Evolutionary conservation across 257 asterid genomes (phyloP).

Genomic region (Jasminum sambac): DNA sequence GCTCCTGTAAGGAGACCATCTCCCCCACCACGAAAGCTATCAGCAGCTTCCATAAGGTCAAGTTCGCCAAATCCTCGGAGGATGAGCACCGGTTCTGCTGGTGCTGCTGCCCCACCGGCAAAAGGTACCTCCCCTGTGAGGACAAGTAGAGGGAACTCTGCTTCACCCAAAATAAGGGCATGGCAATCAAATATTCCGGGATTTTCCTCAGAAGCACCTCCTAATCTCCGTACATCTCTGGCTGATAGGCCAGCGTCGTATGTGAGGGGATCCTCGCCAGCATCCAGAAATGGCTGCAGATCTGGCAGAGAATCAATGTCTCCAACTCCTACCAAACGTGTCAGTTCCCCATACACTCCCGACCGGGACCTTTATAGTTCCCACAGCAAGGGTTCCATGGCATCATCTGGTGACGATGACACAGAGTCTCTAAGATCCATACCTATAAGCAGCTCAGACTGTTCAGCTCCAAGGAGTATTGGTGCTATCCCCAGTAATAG

Average conservation of each 20-base stretch:
- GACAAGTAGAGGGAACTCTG: constrained; percentile 71
- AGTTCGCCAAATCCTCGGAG: constrained; percentile 74
- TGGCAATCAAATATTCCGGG: constrained; percentile 94
- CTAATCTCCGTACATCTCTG: constrained; percentile 93
- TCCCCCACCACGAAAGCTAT: constrained; percentile 68
- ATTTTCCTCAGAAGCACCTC: constrained; percentile 88
- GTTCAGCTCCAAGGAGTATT: constrained; percentile 52
- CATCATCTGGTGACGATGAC: constrained; percentile 90
- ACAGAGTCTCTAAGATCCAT: constrained; percentile 63
- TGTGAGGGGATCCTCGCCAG: constrained; percentile 94
- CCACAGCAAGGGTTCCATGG: constrained; percentile 77
- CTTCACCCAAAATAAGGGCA: constrained; percentile 82
- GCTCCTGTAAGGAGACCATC: constrained; percentile 72
- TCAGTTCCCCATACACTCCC: constrained; percentile 71
- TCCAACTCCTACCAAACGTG: constrained; percentile 83
- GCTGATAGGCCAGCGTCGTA: constrained; percentile 93
- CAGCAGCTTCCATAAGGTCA: constrained; percentile 57
- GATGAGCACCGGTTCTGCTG: constrained; percentile 72
- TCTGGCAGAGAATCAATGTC: constrained; percentile 91
- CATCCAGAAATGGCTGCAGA: constrained; percentile 76
- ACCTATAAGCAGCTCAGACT: constrained; percentile 54
- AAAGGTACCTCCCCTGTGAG: constrained; percentile 85
- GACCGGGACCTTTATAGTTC: constrained; percentile 72
- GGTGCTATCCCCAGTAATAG: constrained; percentile 49
- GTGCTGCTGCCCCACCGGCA: constrained; percentile 42